Evolutionary conservation across 116 monocot genomes (phyloP).

Genomic region (Iris pallida): DNA sequence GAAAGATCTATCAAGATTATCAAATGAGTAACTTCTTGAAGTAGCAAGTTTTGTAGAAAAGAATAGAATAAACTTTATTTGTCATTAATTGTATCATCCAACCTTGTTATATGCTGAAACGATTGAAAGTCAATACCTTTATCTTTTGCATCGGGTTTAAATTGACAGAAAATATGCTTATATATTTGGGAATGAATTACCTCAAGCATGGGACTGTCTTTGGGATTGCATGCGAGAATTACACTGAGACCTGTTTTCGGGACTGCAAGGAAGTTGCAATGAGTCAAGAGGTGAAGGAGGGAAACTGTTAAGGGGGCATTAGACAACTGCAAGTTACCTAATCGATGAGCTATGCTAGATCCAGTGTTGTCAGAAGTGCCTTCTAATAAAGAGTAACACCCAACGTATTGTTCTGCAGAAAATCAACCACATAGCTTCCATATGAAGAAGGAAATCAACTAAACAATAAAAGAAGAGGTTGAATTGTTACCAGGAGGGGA

Average conservation of each 20-base stretch:
- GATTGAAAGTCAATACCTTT: no score
- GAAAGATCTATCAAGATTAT: no score
- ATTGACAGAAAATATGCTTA: no score
- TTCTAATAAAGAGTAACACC: constrained; percentile 36
- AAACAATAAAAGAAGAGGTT: neutral
- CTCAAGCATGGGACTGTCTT: constrained; percentile 56
- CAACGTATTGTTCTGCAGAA: constrained; percentile 33
- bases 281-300: neutral
- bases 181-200: constrained; percentile 3
- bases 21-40: no score
- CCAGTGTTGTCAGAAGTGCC: constrained; percentile 44
- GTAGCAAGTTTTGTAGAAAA: no score
- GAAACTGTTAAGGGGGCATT: neutral
- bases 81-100: no score
- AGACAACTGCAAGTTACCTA: constrained; percentile 24
- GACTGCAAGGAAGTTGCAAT: constrained; percentile 20
- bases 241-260: constrained; percentile 43
- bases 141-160: no score
- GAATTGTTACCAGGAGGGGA: constrained; percentile 22
- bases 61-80: no score
- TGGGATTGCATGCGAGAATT: constrained; percentile 48
- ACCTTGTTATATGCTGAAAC: no score
- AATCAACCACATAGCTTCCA: neutral
- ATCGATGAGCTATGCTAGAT: constrained; percentile 39
- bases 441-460: neutral